Evolutionary conservation across 2,329 filamentous ascomycete species (phyloP).

Genomic region (Lasiodiplodia sp.): DNA sequence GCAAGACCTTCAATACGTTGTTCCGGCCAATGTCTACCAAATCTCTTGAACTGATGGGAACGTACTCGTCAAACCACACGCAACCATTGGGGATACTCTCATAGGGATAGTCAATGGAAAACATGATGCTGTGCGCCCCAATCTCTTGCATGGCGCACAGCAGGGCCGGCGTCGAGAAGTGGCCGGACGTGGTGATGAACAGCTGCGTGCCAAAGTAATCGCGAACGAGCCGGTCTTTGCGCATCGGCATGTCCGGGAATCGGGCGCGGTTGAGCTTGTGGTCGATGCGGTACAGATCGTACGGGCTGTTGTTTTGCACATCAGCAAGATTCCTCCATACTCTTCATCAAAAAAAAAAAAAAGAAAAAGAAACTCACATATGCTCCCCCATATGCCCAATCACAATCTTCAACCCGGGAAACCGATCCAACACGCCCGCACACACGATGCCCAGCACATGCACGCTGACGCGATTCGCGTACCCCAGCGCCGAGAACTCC

Average conservation of each 20-base stretch:
- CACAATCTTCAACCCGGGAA: slow-evolving; percentile 56
- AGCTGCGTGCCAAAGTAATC: slow-evolving; percentile 65
- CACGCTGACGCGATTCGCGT: slow-evolving; percentile 61
- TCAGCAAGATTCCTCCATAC: too few species aligned
- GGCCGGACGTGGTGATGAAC: slow-evolving; percentile 64
- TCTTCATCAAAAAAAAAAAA: too few species aligned
- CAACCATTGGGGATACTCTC: slow-evolving; percentile 55
- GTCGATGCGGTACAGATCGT: slow-evolving; percentile 54
- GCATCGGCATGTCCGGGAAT: slow-evolving; percentile 26
- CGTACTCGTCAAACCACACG: slow-evolving; percentile 50
- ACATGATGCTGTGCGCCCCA: slow-evolving; percentile 59
- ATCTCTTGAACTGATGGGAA: slow-evolving; percentile 48
- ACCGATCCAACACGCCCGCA: slow-evolving; percentile 58
- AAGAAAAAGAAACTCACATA: slow-evolving; percentile 41
- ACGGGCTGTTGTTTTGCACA: slow-evolving; percentile 39
- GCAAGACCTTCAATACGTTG: slow-evolving; percentile 54
- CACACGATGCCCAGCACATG: slow-evolving; percentile 63
- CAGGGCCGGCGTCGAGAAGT: slow-evolving; percentile 62
- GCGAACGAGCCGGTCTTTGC: slow-evolving; percentile 60
- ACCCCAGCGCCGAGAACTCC: slow-evolving; percentile 51
- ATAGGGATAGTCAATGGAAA: slow-evolving; percentile 62
- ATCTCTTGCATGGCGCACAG: slow-evolving; percentile 60
- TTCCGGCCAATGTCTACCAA: slow-evolving; percentile 53
- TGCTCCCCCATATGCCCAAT: slow-evolving; percentile 58
- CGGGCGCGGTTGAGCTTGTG: slow-evolving; percentile 59